phyloP scores from a whole-genome alignment of 2,329 filamentous ascomycete genomes.

The Claviceps cyperi region DNA sequence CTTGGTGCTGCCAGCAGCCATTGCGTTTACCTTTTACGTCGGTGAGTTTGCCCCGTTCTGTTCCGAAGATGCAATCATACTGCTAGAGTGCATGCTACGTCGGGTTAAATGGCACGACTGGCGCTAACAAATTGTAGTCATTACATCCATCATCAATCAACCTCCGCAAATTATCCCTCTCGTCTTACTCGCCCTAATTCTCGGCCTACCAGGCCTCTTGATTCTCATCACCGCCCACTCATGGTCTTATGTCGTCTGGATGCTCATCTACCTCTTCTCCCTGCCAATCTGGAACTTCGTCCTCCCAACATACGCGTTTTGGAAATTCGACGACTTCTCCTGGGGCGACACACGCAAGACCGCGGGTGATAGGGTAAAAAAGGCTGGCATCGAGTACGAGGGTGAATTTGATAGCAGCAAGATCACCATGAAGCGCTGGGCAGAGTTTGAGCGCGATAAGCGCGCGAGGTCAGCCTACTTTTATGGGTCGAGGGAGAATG shows the following conservation, averaged over 20 bases:
- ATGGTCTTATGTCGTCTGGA: slow-evolving; percentile 86
- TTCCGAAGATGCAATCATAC: too few species aligned
- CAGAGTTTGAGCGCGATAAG: slow-evolving; percentile 72
- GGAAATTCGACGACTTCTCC: slow-evolving; percentile 99
- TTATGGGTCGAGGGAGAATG: slow-evolving; percentile 33
- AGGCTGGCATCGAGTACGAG: slow-evolving; percentile 72
- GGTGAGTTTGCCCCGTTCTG: slow-evolving; percentile 28
- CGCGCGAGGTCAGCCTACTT: slow-evolving; percentile 36
- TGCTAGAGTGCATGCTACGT: too few species aligned
- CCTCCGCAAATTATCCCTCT: slow-evolving; percentile 81
- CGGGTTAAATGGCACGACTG: not conserved
- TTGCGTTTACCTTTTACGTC: slow-evolving; percentile 93
- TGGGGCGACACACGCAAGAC: slow-evolving; percentile 98
- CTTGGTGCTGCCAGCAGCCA: slow-evolving; percentile 85
- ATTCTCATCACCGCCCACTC: slow-evolving; percentile 91
- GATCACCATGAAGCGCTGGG: slow-evolving; percentile 99
- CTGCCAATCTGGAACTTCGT: slow-evolving; percentile 97
- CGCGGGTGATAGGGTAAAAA: slow-evolving; percentile 76
- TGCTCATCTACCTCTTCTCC: slow-evolving; percentile 87
- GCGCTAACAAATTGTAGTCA: slow-evolving; percentile 34
- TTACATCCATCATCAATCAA: slow-evolving; percentile 67
- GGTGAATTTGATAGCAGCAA: slow-evolving; percentile 97
- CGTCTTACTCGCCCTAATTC: slow-evolving; percentile 73
- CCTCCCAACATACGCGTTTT: slow-evolving; percentile 85
- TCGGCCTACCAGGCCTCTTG: slow-evolving; percentile 82